These are phyloP conservation scores for Serendipita sp. DNA, from an alignment of 1,284 basidiomycete genomes.

Conservation along the genomic window DNA sequence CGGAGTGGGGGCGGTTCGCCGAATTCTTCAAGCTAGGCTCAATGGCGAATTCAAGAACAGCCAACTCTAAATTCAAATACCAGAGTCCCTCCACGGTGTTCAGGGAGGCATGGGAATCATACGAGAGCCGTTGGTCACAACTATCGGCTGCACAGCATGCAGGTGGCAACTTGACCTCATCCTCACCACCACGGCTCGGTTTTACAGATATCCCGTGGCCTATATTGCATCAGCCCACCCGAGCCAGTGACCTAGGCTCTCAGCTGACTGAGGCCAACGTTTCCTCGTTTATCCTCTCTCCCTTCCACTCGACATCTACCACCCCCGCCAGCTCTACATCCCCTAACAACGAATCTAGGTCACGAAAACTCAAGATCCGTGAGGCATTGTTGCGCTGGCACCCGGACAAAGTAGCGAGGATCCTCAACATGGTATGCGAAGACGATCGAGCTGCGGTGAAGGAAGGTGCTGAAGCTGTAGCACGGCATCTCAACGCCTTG, in stretches of 20 bases:
- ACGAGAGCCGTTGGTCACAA: constrained; percentile 33
- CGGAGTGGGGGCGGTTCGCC: neutral
- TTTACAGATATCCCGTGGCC: constrained; percentile 53
- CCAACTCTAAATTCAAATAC: neutral
- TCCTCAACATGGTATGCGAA: constrained; percentile 24
- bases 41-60: neutral
- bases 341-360: constrained; percentile 24
- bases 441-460: neutral
- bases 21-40: neutral
- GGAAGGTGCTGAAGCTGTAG: constrained; percentile 6
- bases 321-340: neutral
- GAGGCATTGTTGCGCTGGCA: constrained; percentile 54
- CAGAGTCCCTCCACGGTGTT: constrained; percentile 13
- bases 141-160: constrained; percentile 23
- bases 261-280: constrained; percentile 39
- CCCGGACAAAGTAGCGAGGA: constrained; percentile 48
- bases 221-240: constrained; percentile 19
- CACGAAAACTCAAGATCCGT: constrained; percentile 41
- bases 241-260: constrained; percentile 22
- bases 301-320: constrained; percentile 35
- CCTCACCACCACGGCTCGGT: constrained; percentile 23
- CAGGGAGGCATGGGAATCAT: constrained; percentile 31
- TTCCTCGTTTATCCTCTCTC: constrained; percentile 42
- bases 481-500: constrained; percentile 7
- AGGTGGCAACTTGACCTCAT: constrained; percentile 16